These are phyloP conservation scores for Moesziomyces sp. DNA, from an alignment of 1,284 basidiomycete genomes.

Conservation along the genomic window DNA sequence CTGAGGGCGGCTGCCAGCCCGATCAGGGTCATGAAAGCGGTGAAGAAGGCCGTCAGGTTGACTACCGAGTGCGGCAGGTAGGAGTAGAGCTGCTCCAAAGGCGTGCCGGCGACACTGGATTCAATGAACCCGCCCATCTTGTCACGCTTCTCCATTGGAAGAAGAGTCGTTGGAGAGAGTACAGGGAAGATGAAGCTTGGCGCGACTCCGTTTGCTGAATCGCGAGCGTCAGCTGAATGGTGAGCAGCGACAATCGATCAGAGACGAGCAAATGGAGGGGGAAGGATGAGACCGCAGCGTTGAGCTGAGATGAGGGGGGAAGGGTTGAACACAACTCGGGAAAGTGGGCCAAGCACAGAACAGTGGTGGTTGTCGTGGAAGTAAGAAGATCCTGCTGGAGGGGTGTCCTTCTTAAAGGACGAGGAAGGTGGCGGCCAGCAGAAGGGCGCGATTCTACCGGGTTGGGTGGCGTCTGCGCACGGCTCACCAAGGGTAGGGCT, in stretches of 20 bases:
- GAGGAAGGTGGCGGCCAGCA: neutral
- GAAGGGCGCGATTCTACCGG: too few species aligned
- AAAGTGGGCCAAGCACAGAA: conserved; percentile 16
- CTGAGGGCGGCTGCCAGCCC: conserved; percentile 43
- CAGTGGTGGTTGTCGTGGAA: conserved; percentile 12
- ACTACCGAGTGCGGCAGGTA: conserved; percentile 30
- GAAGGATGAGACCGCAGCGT: conserved; percentile 19
- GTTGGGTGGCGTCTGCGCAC: neutral
- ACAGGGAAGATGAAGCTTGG: neutral
- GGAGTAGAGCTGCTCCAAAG: conserved; percentile 34
- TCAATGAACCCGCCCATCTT: conserved; percentile 27
- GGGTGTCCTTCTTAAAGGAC: conserved; percentile 22
- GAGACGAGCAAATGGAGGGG: neutral
- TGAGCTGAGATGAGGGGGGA: conserved; percentile 28
- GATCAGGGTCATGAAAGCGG: conserved; percentile 25
- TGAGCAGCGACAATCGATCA: neutral
- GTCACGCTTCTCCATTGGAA: neutral
- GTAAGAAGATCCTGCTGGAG: neutral
- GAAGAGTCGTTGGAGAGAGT: neutral
- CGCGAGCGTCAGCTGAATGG: neutral
- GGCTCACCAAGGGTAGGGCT: neutral
- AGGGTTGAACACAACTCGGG: conserved; percentile 28
- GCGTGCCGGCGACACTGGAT: conserved; percentile 26
- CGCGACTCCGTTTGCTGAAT: too few species aligned
- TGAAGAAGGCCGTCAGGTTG: conserved; percentile 22